phyloP scores from a whole-genome alignment of 257 asterid genomes.

The Scutellaria galericulata region DNA sequence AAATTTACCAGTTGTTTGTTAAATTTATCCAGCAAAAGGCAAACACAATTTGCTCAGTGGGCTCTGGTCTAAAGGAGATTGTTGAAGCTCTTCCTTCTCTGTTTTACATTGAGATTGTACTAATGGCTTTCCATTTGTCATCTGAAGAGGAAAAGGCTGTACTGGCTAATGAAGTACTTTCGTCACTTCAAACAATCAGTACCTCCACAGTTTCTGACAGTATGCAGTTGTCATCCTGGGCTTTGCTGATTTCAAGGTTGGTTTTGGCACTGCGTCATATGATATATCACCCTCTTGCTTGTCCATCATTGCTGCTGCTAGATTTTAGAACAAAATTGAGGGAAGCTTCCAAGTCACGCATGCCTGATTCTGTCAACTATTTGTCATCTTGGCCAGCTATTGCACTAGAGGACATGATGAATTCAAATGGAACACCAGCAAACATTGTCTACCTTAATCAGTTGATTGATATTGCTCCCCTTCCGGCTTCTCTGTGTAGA shows the following conservation, averaged over 20 bases:
- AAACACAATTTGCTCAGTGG: slow-evolving; percentile 50
- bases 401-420: slow-evolving; percentile 57
- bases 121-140: slow-evolving; percentile 82
- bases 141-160: slow-evolving; percentile 72
- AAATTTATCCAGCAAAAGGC: slow-evolving; percentile 63
- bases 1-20: slow-evolving; percentile 58
- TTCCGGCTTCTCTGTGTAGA: slow-evolving; percentile 66
- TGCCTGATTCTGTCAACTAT: slow-evolving; percentile 46
- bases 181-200: slow-evolving; percentile 56
- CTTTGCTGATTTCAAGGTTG: slow-evolving; percentile 79
- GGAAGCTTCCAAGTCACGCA: slow-evolving; percentile 56
- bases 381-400: slow-evolving; percentile 74
- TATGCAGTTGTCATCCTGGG: slow-evolving; percentile 84
- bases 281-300: slow-evolving; percentile 66
- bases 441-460: slow-evolving; percentile 64
- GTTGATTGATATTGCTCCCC: slow-evolving; percentile 77
- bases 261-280: slow-evolving; percentile 89
- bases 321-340: slow-evolving; percentile 80
- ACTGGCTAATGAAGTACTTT: slow-evolving; percentile 57
- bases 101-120: slow-evolving; percentile 83
- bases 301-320: slow-evolving; percentile 75
- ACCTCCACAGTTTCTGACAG: slow-evolving; percentile 57
- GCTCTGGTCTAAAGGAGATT: slow-evolving; percentile 66
- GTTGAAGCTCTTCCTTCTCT: slow-evolving; percentile 76
- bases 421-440: slow-evolving; percentile 50